Conservation (phyloP, 768 basidiomycete genomes). For the Mycena capillaripes region DNA sequence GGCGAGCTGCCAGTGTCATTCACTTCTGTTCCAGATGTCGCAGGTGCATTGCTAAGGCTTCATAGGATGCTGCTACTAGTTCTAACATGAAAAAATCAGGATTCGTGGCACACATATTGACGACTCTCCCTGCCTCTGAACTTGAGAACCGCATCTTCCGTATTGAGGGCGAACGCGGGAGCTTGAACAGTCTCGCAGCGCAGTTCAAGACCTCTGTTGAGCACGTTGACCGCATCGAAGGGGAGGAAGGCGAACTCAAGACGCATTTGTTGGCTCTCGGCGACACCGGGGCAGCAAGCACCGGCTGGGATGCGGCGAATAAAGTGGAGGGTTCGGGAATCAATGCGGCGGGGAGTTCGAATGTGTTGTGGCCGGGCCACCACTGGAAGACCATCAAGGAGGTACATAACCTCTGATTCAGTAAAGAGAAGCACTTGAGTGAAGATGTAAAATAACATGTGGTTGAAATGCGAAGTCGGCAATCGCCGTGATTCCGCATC, state of each 20-base stretch:
- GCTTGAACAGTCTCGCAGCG: conserved; percentile 42
- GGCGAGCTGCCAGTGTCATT: conserved; percentile 46
- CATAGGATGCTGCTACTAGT: too few species aligned
- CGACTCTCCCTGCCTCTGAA: conserved; percentile 42
- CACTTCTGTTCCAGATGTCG: conserved; percentile 50
- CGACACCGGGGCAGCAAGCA: conserved; percentile 29
- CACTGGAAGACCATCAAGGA: conserved; percentile 40
- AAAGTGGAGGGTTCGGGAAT: conserved; percentile 25
- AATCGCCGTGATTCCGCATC: too few species aligned
- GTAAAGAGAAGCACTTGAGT: conserved; percentile 40
- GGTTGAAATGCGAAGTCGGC: too few species aligned
- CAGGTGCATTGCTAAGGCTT: conserved; percentile 7
- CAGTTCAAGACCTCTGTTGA: conserved; percentile 37
- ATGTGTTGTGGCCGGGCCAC: conserved; percentile 39
- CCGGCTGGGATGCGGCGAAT: conserved; percentile 32
- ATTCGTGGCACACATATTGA: conserved; percentile 51
- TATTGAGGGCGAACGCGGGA: conserved; percentile 50
- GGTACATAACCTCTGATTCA: conserved; percentile 14
- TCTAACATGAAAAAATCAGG: conserved; percentile 37
- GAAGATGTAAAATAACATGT: too few species aligned
- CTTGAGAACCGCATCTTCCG: conserved; percentile 50
- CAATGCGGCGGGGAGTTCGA: conserved; percentile 37
- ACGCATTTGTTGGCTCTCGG: conserved; percentile 14
- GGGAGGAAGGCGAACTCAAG: conserved; percentile 2
- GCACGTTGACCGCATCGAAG: conserved; percentile 30